Evolutionary conservation across 1,139 yeast species (phyloP).

Genomic region (Taphrina deformans): DNA sequence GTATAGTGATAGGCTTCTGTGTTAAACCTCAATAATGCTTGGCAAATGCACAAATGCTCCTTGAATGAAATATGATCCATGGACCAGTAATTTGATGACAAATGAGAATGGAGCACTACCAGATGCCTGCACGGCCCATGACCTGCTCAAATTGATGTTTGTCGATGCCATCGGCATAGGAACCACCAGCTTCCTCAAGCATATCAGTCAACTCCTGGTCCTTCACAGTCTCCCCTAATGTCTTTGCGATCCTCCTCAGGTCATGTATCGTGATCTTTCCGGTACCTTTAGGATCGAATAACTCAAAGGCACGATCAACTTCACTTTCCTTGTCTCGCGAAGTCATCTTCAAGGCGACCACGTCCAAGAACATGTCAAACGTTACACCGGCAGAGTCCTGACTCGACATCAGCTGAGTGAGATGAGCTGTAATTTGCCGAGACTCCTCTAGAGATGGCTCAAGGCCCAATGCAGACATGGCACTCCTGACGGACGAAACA

Average conservation of each 20-base stretch:
- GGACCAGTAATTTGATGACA: neutral
- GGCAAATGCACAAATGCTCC: no score
- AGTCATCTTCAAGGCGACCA: slow-evolving; percentile 11
- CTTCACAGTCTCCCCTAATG: slow-evolving; percentile 33
- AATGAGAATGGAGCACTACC: neutral
- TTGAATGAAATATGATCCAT: no score
- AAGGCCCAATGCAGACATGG: slow-evolving; percentile 18
- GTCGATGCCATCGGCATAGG: slow-evolving; percentile 19
- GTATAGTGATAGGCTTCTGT: neutral
- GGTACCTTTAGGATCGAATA: slow-evolving; percentile 36
- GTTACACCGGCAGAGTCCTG: slow-evolving; percentile 5
- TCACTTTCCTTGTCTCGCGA: slow-evolving; percentile 24
- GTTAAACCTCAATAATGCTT: no score
- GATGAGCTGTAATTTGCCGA: neutral
- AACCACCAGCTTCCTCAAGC: slow-evolving; percentile 35
- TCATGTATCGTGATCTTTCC: slow-evolving; percentile 36
- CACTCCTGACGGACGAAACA: neutral
- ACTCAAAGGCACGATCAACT: slow-evolving; percentile 34
- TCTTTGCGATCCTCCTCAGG: slow-evolving; percentile 32
- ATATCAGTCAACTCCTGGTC: slow-evolving; percentile 34
- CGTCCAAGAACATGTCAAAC: slow-evolving; percentile 19
- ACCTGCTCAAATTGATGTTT: slow-evolving; percentile 33
- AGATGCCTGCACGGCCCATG: slow-evolving; percentile 35
- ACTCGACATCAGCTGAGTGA: neutral
- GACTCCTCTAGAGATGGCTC: slow-evolving; percentile 4